A percentile compares a stretch with the other conserved stretches of the same genome.
phyloP scores from a whole-genome alignment of 306 rosid species.

The Prunus padus region DNA sequence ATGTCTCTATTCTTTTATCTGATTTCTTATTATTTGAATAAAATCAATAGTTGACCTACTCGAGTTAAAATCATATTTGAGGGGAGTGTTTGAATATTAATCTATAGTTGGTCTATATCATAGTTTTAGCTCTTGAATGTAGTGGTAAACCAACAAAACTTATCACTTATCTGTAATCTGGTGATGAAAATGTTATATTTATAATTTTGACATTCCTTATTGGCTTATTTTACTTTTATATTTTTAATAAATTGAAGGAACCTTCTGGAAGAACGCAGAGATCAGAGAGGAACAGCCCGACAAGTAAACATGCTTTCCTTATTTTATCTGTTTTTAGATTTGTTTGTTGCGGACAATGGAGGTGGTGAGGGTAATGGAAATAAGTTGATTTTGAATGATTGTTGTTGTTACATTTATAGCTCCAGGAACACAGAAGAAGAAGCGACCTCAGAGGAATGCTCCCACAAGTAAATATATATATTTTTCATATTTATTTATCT shows the following conservation, averaged over 20 bases:
- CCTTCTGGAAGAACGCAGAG: background rate
- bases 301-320: conserved; percentile 24
- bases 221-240: background rate
- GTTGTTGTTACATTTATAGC: conserved; percentile 24
- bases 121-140: background rate
- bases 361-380: conserved; percentile 6
- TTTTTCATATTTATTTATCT: background rate
- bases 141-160: background rate
- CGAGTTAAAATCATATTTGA: background rate
- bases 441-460: background rate
- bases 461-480: conserved; percentile 28
- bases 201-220: background rate
- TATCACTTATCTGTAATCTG: background rate
- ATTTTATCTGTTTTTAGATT: background rate
- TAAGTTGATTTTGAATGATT: conserved; percentile 6
- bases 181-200: background rate
- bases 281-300: conserved; percentile 7
- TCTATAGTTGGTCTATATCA: background rate
- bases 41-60: background rate
- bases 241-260: conserved; percentile 28
- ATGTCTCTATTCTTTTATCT: background rate
- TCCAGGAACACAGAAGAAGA: conserved; percentile 18
- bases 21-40: background rate
- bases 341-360: conserved; percentile 7
- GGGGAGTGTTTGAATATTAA: background rate